Base-by-base conservation (phyloP, 1,139 yeast genomes). In the Blastobotrys aristatus region DNA sequence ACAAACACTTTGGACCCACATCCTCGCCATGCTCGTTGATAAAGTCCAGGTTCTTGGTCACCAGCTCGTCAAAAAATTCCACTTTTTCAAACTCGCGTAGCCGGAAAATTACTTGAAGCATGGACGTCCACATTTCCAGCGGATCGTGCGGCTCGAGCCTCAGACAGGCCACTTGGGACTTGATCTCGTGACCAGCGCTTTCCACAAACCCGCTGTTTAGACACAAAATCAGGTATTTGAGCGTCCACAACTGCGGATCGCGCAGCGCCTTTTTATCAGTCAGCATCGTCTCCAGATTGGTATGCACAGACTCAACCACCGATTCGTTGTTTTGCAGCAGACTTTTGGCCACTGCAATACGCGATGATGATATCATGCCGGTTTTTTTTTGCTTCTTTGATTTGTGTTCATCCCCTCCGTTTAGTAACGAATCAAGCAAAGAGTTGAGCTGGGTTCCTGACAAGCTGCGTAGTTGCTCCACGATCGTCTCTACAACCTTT, bases 101-200 rank as follows among this genome's bases (percentile, higher is more conserved):
- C 33, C 63, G 50, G 43, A 59, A 59, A 4, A 53, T 26, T 7
- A 49, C 48, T 20, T 55, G 57, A 44, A 54, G 48, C 11, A 53
- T 40, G 16, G 53, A 45, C 1, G 50, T 30, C 48, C 52, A 51
- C 21, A 51, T 22, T 10, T 54, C 56, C 13, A 21, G 31, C 13
- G 44, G 30, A 22, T 46, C 47, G 3, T 34, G 35, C 22, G 48
- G 49, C 3, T 50, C 48, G 20, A 48, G 36, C 13, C 41, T 45
- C 20, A 51, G 32, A 4, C 40, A 20, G 13, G 49, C 49, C 21
- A 50, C 49, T 24, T 53, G 56, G 26, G 50, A 42, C 26, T 40
- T 27, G 18, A 52, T 30, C 13, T 32, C 14, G 4, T 39, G 18
- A 16, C 24, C 3, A 2, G 29, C 20, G 8, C 33, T 13, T 14